These are phyloP conservation scores for Suhomyces taliae DNA, from an alignment of 1,139 yeast species.

Conservation along the genomic window DNA sequence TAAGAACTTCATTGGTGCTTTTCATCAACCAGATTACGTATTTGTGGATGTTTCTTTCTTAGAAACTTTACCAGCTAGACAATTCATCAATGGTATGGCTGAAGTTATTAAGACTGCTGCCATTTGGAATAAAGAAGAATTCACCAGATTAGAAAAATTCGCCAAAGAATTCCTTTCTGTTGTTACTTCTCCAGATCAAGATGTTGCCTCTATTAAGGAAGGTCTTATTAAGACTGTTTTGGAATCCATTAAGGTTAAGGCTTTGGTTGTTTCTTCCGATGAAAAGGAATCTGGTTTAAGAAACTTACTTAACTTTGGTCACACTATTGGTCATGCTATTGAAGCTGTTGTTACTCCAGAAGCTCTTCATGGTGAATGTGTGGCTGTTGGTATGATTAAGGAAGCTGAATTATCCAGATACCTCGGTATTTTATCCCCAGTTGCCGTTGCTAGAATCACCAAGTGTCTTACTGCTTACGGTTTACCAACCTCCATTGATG, in stretches of 20 bases:
- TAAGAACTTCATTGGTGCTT: slow-evolving; percentile 94
- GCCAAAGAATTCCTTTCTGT: slow-evolving; percentile 67
- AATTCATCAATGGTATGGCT: slow-evolving; percentile 97
- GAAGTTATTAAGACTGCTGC: slow-evolving; percentile 99
- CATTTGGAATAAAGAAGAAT: slow-evolving; percentile 91
- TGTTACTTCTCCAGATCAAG: slow-evolving; percentile 45
- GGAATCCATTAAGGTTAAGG: slow-evolving; percentile 88
- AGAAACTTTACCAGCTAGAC: slow-evolving; percentile 86
- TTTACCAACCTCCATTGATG: slow-evolving; percentile 77
- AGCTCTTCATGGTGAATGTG: slow-evolving; percentile 97
- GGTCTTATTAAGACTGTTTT: slow-evolving; percentile 77
- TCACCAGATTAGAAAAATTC: slow-evolving; percentile 76
- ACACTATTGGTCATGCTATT: slow-evolving; percentile 96
- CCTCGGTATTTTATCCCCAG: slow-evolving; percentile 84
- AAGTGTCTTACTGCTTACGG: slow-evolving; percentile 85
- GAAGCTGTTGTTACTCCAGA: slow-evolving; percentile 96
- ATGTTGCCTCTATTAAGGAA: slow-evolving; percentile 65
- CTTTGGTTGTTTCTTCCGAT: slow-evolving; percentile 89
- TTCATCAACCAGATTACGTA: slow-evolving; percentile 93
- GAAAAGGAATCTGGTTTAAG: slow-evolving; percentile 96
- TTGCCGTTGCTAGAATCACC: slow-evolving; percentile 87
- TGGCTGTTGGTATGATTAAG: slow-evolving; percentile 86
- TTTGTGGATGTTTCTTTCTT: slow-evolving; percentile 87
- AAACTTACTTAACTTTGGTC: slow-evolving; percentile 92
- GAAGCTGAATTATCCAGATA: slow-evolving; percentile 95